Percentiles rank a stretch among this genome's conserved stretches.
Evolutionary conservation across 208 protist species (phyloP).

Genomic region (Crithidia thermophila): DNA sequence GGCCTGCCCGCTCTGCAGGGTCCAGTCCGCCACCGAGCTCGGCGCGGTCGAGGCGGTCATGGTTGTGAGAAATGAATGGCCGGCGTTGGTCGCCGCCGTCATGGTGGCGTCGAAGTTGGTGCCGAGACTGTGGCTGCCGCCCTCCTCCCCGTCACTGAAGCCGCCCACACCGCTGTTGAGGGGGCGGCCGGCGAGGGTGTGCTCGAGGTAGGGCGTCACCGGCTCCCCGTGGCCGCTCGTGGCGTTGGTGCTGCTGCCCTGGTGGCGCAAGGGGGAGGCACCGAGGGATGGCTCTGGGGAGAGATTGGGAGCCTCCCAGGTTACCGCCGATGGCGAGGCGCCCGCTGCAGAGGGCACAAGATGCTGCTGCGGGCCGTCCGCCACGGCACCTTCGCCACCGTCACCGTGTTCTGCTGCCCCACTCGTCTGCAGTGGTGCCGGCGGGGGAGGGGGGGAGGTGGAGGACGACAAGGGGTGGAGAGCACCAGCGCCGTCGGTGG

Average conservation of each 20-base stretch:
- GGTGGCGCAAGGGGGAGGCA: neutral
- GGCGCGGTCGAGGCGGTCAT: neutral
- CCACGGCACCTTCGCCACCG: neutral
- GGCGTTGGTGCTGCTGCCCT: neutral
- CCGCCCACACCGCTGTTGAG: neutral
- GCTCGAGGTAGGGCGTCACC: conserved; percentile 5
- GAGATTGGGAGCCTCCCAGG: neutral
- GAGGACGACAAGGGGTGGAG: neutral
- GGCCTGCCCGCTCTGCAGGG: neutral
- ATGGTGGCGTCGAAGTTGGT: conserved; percentile 3
- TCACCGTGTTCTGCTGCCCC: neutral
- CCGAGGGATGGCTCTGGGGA: neutral
- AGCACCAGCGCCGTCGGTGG: neutral
- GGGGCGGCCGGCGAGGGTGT: conserved; percentile 3
- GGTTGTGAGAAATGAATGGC: neutral
- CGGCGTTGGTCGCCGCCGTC: conserved; percentile 3
- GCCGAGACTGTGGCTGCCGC: neutral
- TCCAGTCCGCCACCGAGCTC: neutral
- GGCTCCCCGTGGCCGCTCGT: neutral
- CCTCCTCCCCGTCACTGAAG: conserved; percentile 6
- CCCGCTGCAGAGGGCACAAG: neutral
- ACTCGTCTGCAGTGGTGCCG: too few species aligned
- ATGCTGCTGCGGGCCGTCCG: neutral
- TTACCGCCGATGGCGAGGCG: neutral
- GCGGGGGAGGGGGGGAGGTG: neutral